Base-by-base conservation (phyloP, 2,329 filamentous ascomycete species). In the Aspergillus sp. region DNA sequence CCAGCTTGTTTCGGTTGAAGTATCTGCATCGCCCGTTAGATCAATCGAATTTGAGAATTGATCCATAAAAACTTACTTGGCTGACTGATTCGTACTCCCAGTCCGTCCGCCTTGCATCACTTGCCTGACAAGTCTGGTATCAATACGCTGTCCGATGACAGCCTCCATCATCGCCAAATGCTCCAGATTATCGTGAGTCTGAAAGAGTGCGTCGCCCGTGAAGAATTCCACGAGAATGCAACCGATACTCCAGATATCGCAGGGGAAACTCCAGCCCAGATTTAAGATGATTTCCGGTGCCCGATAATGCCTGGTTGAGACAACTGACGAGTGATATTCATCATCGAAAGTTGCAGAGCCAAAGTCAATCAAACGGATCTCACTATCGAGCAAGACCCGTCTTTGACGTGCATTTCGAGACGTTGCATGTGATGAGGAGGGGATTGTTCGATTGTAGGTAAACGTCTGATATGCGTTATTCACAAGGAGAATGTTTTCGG, bases 91-190 rank as follows among this genome's bases (percentile, higher is more conserved):
- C 37, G 71, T 59, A 60, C 67, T 72, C 50, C 69, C 69, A 34
- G 68, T 62, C 53, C 74, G 59, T 56, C 74, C 59, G 53, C 69
- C 65, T 56, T 73, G 61, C 51, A 71, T 68, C 27, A 81, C 77
- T 45, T 76, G 71, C 51, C 70, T 70, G 42, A 82, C 72, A 27
- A 82, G 64, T 30, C 74, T 73, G 6, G 72, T 61, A 47, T 82
- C 79, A 35, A 82, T 74, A 51, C 74, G 75, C 37, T 69, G 67
- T 33, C 73, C 75, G 57, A 79, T 81, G 7, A 82, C 78, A 8
- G 74, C 72, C 61, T 85, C 81, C 81, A 85, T 85, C 81, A 85
- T 85, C 32, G 80, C 81, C 37, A 85, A 72, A 60, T 85, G 81
- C 59, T 84, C 81, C 29, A 82, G 72, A 50, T 83, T 84, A 62